These are phyloP conservation scores for Paraconiothyrium brasiliense DNA, from an alignment of 2,329 filamentous ascomycete genomes.

Conservation along the genomic window DNA sequence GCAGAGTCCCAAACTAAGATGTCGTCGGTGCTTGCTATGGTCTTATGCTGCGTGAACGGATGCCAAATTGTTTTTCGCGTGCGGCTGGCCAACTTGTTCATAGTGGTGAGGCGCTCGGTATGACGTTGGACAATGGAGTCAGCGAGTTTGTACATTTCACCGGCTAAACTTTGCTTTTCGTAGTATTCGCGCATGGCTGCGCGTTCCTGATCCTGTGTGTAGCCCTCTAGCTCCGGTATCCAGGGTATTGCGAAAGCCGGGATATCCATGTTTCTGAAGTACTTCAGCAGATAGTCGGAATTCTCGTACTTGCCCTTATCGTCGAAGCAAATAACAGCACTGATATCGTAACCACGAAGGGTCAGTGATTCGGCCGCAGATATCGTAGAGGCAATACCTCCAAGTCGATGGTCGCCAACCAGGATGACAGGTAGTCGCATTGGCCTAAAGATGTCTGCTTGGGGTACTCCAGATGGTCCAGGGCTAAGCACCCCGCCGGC, in stretches of 20 bases:
- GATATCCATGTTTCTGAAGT: constrained; percentile 70
- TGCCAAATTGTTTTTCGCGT: constrained; percentile 76
- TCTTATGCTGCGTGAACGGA: constrained; percentile 83
- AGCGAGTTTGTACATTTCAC: constrained; percentile 58
- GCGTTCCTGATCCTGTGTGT: constrained; percentile 56
- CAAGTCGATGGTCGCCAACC: constrained; percentile 77
- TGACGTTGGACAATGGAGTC: constrained; percentile 64
- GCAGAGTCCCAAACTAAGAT: constrained; percentile 84
- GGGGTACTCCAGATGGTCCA: constrained; percentile 76
- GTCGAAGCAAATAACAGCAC: constrained; percentile 73
- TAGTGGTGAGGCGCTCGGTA: constrained; percentile 62
- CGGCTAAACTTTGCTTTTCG: constrained; percentile 47
- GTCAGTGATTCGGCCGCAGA: constrained; percentile 81
- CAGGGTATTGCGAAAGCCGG: constrained; percentile 64
- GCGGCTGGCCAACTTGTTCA: constrained; percentile 69
- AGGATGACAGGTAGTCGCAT: constrained; percentile 78
- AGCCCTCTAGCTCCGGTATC: constrained; percentile 63
- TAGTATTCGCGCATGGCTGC: constrained; percentile 73
- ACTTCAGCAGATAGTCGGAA: constrained; percentile 70
- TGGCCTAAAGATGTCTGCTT: constrained; percentile 80
- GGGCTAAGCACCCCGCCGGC: constrained; percentile 85
- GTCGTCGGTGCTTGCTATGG: constrained; percentile 64
- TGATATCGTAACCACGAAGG: constrained; percentile 81
- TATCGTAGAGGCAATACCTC: constrained; percentile 82
- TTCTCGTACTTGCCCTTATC: constrained; percentile 73